Evolutionary conservation across 331 rosid species (phyloP).

Genomic region (Erythrophleum ivorense): DNA sequence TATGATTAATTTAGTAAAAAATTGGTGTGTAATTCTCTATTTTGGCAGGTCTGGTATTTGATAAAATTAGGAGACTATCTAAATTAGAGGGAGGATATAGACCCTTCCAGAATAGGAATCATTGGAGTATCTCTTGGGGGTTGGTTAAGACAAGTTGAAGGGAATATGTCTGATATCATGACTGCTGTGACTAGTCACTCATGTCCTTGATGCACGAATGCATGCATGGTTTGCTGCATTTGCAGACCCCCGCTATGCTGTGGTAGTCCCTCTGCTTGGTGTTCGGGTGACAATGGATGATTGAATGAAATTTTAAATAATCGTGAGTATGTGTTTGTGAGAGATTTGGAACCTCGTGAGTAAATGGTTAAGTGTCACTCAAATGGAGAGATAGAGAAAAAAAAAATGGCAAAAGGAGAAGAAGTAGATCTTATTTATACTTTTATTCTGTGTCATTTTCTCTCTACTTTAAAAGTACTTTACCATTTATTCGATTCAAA

Average conservation of each 20-base stretch:
- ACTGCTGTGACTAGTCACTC: conserved; percentile 29
- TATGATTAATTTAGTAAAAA: conserved; percentile 12
- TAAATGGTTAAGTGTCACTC: too few relatives aligned
- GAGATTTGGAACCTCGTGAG: not conserved
- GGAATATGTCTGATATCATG: conserved; percentile 16
- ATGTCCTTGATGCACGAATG: conserved; percentile 59
- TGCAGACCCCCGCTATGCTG: conserved; percentile 82
- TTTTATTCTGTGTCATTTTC: too few relatives aligned
- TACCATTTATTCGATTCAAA: too few relatives aligned
- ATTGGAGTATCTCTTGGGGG: conserved; percentile 98
- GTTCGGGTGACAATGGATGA: conserved; percentile 67
- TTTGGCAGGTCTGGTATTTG: conserved; percentile 64
- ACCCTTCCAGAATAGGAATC: conserved; percentile 80
- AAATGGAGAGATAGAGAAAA: too few relatives aligned
- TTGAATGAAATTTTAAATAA: not conserved
- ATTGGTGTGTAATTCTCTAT: not conserved
- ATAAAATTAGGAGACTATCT: conserved; percentile 85
- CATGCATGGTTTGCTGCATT: conserved; percentile 91
- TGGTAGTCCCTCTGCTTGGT: conserved; percentile 76
- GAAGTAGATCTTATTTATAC: too few relatives aligned
- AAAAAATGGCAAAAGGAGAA: too few relatives aligned
- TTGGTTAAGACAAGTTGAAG: conserved; percentile 46
- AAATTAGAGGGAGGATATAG: conserved; percentile 75
- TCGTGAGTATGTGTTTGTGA: not conserved
- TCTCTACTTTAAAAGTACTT: too few relatives aligned